Conservation (phyloP, 2,329 filamentous ascomycete species). For the Colletotrichum orbiculare region DNA sequence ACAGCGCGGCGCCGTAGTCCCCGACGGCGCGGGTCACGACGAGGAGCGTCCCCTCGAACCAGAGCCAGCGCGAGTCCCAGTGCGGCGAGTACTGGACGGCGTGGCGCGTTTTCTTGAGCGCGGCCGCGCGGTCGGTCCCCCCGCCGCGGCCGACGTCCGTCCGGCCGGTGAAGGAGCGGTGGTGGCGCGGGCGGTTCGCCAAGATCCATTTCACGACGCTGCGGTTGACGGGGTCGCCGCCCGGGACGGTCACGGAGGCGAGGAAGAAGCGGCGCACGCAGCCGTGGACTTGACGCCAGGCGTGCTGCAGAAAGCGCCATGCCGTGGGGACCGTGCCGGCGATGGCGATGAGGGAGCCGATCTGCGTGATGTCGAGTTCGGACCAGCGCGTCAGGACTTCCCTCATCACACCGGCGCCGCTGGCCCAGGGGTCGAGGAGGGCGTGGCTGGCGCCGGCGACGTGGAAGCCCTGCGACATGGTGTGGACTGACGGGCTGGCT, state of each 20-base stretch:
- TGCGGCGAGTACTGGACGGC: slow-evolving; percentile 57
- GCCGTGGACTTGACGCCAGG: slow-evolving; percentile 51
- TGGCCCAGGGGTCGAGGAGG: slow-evolving; percentile 45
- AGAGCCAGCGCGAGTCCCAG: slow-evolving; percentile 60
- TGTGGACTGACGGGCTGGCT: neutral
- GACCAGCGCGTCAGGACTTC: slow-evolving; percentile 53
- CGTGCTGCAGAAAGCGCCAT: slow-evolving; percentile 49
- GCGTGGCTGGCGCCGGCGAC: slow-evolving; percentile 28
- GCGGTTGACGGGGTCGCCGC: slow-evolving; percentile 56
- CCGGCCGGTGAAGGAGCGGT: slow-evolving; percentile 56
- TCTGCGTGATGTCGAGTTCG: slow-evolving; percentile 57
- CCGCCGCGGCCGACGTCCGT: slow-evolving; percentile 49
- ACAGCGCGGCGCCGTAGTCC: slow-evolving; percentile 49
- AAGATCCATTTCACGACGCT: slow-evolving; percentile 59
- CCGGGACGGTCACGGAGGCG: slow-evolving; percentile 55
- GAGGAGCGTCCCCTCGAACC: slow-evolving; percentile 58
- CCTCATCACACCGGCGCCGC: slow-evolving; percentile 49
- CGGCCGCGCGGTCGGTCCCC: slow-evolving; percentile 49
- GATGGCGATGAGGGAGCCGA: slow-evolving; percentile 58
- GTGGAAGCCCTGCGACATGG: slow-evolving; percentile 36
- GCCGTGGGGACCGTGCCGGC: slow-evolving; percentile 53
- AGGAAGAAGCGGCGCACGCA: slow-evolving; percentile 57
- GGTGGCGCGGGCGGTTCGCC: slow-evolving; percentile 50
- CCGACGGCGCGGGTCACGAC: slow-evolving; percentile 55
- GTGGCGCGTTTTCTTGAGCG: slow-evolving; percentile 54